Evolutionary conservation across 2,329 filamentous ascomycete species (phyloP).

Genomic region (Incumbomyces delicatus): DNA sequence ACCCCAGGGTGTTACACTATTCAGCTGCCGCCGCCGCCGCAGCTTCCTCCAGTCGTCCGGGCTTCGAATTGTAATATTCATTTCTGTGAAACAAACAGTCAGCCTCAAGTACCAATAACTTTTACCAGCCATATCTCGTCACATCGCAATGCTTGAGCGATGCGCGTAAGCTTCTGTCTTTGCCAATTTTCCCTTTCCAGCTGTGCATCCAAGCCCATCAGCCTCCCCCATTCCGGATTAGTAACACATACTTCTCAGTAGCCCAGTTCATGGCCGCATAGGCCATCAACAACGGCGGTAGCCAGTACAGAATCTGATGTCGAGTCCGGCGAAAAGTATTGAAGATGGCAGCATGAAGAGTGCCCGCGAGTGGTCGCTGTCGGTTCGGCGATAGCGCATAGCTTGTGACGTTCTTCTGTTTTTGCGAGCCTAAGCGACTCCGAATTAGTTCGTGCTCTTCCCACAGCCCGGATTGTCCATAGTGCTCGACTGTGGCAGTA

Average conservation of each 20-base stretch:
- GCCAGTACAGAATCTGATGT: constrained; percentile 79
- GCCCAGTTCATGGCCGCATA: constrained; percentile 90
- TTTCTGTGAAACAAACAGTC: constrained; percentile 28
- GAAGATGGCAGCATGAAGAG: constrained; percentile 75
- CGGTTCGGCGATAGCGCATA: constrained; percentile 80
- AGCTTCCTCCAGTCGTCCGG: constrained; percentile 22
- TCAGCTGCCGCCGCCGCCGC: background rate
- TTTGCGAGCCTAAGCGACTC: constrained; percentile 31
- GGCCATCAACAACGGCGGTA: constrained; percentile 64
- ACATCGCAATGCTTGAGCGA: too few species aligned
- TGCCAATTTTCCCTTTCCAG: background rate
- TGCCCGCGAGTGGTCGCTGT: constrained; percentile 75
- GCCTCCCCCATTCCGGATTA: constrained; percentile 8
- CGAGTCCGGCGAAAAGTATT: constrained; percentile 85
- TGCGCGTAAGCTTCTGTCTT: too few species aligned
- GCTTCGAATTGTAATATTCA: constrained; percentile 43
- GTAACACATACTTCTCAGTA: constrained; percentile 62
- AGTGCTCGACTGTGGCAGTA: too few species aligned
- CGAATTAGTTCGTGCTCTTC: too few species aligned
- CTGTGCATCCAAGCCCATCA: background rate
- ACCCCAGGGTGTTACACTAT: background rate
- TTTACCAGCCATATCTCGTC: too few species aligned
- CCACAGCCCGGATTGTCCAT: too few species aligned
- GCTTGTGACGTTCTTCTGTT: constrained; percentile 52
- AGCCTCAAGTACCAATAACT: too few species aligned